Percentiles rank a stretch among this genome's conserved stretches.
These are phyloP conservation scores for Adansonia rubrostipa DNA, from an alignment of 441 rosid genomes.

Conservation along the genomic window DNA sequence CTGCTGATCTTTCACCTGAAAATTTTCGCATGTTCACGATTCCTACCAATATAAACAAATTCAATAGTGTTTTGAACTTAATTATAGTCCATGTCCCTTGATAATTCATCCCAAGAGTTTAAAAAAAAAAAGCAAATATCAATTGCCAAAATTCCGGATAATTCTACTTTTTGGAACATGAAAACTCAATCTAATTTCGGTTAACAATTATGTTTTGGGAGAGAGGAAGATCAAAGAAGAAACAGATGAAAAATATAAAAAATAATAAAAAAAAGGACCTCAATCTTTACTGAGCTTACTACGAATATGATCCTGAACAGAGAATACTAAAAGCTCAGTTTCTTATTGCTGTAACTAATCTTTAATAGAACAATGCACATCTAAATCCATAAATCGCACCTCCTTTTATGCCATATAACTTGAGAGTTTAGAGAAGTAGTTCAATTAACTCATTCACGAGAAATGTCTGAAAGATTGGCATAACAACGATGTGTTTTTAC, in stretches of 20 bases:
- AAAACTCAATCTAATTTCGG: neutral
- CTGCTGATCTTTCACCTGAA: constrained; percentile 54
- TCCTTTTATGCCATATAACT: neutral
- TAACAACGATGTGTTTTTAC: neutral
- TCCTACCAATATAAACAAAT: neutral
- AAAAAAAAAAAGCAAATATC: neutral
- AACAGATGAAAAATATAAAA: neutral
- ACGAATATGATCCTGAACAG: neutral
- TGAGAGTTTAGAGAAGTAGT: neutral
- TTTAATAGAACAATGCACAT: neutral
- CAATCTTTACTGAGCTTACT: neutral
- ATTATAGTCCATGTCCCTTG: constrained; percentile 14
- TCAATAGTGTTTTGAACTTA: neutral
- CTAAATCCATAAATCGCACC: neutral
- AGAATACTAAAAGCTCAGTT: neutral
- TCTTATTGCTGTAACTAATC: constrained; percentile 1
- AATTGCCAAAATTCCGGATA: constrained; percentile 7
- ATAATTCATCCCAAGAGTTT: neutral
- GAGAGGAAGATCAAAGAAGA: neutral
- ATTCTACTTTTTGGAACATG: neutral
- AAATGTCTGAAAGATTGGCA: no score
- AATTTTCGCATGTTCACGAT: constrained; percentile 29
- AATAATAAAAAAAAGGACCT: neutral
- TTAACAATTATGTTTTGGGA: neutral
- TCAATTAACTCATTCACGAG: neutral